Conservation (phyloP, 805 yeast genomes). For the Candida ovalis region DNA sequence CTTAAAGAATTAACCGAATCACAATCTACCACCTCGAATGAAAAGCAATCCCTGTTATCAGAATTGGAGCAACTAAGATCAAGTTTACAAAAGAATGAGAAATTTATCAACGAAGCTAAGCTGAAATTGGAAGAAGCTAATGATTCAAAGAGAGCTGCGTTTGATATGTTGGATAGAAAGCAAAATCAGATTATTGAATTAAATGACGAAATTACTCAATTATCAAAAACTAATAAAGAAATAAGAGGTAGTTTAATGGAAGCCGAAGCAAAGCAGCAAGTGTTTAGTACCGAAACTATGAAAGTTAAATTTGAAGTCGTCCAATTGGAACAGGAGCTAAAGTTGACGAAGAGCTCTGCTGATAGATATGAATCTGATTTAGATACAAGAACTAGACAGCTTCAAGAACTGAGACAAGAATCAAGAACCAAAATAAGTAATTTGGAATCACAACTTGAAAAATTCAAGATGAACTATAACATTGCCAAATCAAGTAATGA, state of each 20-base stretch:
- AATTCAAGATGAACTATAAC: conserved; percentile 29
- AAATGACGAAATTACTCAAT: conserved; percentile 39
- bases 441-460: conserved; percentile 35
- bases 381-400: conserved; percentile 24
- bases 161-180: conserved; percentile 34
- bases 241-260: conserved; percentile 40
- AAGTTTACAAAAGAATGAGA: conserved; percentile 5
- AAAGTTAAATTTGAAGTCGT: conserved; percentile 25
- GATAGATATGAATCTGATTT: conserved; percentile 36
- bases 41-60: conserved; percentile 17
- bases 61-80: neutral
- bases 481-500: conserved; percentile 28
- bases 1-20: conserved; percentile 21
- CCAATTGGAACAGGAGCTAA: conserved; percentile 29
- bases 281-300: conserved; percentile 19
- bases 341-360: conserved; percentile 29
- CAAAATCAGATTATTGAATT: conserved; percentile 33
- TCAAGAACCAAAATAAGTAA: conserved; percentile 29
- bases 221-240: conserved; percentile 38
- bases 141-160: conserved; percentile 29
- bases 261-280: conserved; percentile 30
- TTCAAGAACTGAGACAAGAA: conserved; percentile 25
- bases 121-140: conserved; percentile 14
- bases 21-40: conserved; percentile 16
- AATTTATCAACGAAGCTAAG: conserved; percentile 9